phyloP scores from a whole-genome alignment of 2,329 filamentous ascomycete genomes.

The Fusarium foetens region DNA sequence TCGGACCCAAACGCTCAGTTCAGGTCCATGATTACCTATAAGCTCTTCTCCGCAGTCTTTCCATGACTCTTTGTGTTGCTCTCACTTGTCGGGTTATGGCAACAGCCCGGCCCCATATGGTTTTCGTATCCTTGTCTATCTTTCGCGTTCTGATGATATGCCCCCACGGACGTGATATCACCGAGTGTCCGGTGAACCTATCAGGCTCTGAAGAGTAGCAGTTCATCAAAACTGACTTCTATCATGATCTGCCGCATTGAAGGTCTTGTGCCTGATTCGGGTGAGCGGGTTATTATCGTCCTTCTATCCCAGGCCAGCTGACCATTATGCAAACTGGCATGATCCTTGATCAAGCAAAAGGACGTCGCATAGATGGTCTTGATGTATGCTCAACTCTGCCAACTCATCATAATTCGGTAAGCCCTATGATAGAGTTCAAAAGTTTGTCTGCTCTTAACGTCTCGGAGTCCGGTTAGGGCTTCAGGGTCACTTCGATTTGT shows the following conservation, averaged over 20 bases:
- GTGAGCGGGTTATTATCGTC: neutral
- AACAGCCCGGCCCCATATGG: neutral
- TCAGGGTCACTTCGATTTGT: neutral
- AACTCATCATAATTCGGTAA: neutral
- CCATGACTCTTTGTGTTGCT: neutral
- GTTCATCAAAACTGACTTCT: neutral
- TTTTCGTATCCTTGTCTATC: constrained; percentile 6
- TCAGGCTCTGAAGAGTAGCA: neutral
- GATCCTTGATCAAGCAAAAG: neutral
- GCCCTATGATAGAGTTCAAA: neutral
- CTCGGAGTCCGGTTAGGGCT: neutral
- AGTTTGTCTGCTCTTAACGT: neutral
- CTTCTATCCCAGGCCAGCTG: neutral
- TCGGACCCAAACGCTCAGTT: neutral
- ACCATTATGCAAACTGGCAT: neutral
- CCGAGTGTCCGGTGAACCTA: constrained; percentile 1
- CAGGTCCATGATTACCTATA: neutral
- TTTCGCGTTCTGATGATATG: neutral
- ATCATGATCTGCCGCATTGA: neutral
- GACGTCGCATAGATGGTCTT: neutral
- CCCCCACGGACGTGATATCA: neutral
- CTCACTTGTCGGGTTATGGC: neutral
- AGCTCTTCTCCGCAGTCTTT: neutral
- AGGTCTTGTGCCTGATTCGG: neutral
- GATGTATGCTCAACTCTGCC: neutral